Base-by-base conservation (phyloP, 176 grass and related monocot species). In the Ensete ventricosum region DNA sequence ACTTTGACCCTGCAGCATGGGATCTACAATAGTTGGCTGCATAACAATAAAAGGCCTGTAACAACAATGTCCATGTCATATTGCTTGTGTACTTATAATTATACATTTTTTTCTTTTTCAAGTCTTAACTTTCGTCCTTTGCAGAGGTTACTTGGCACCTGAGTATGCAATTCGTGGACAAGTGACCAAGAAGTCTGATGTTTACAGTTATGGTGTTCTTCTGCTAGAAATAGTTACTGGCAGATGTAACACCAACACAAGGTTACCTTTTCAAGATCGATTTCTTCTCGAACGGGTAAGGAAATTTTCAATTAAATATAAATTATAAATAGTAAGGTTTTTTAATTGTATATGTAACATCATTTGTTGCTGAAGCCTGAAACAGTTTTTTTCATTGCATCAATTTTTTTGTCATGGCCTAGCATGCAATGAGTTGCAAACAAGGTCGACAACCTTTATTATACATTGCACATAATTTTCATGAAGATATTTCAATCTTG, bases 181-280 rank as follows among this genome's bases (percentile, higher is more conserved):
- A 66, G 86, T 89, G 77, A 91, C 88, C 71, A 96, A 79, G 79
- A 96, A 91, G 55, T 89, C 88, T 24, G 92, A 96, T 79, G 88
- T 91, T 50, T 96, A 96, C 69, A 96, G 92, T 82, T 96, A 88
- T n/a, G 86, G 92, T 57, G 88, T 96, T 81, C 66, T 96, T 83
- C 71, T 96, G 9, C 64, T 91, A 74, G 88, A 96, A 83, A 91
- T 96, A 72, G 86, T 96, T 71, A 89, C 80, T 73, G 92, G 92
- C 6, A 88, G 86, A 77, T 87, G 88, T 54, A 96, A 91, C 77
- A 78, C 79, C 79, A 96, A 91, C 76, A 67, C 75, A 68, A 96
- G 77, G 76, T 84, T 91, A 73, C 92, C 92, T 87, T 77, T 67
- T 11, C 86, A 85, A 86, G 92, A 96, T 52, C 86, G 87, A 76